Conservation (phyloP, 768 basidiomycete genomes). For the Agaricus bisporus region DNA sequence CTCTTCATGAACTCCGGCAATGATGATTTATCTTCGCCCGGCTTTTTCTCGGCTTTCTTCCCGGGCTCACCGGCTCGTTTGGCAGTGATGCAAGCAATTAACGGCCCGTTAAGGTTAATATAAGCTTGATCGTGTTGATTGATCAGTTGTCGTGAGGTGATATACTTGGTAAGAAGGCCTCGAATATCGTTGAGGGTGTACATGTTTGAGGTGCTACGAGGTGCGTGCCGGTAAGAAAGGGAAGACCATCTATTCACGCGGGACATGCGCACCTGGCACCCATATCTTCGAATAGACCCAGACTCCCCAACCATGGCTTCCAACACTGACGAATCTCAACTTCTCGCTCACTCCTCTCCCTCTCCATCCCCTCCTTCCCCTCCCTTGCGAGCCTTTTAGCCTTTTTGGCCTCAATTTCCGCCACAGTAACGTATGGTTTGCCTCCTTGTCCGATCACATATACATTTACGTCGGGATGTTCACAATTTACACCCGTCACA, state of each 20-base stretch:
- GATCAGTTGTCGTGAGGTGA: conserved; percentile 52
- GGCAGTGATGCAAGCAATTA: conserved; percentile 29
- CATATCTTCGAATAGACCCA: conserved; percentile 57
- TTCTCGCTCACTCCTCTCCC: conserved; percentile 37
- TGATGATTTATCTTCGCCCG: not conserved
- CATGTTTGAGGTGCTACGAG: conserved; percentile 40
- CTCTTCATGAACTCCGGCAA: conserved; percentile 54
- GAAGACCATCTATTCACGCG: not conserved
- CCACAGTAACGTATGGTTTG: conserved; percentile 46
- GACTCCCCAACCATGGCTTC: conserved; percentile 61
- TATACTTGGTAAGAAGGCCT: conserved; percentile 53
- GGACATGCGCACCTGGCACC: conserved; percentile 49
- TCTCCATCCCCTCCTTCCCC: conserved; percentile 38
- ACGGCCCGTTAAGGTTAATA: conserved; percentile 57
- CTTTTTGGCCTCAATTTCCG: conserved; percentile 58
- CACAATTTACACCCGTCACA: conserved; percentile 45
- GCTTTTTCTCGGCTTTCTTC: conserved; percentile 26
- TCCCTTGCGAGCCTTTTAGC: conserved; percentile 55
- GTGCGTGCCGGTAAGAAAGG: not conserved
- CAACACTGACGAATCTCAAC: conserved; percentile 64
- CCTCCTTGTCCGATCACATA: conserved; percentile 26
- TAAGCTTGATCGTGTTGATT: conserved; percentile 64
- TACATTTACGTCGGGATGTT: conserved; percentile 48
- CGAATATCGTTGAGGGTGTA: conserved; percentile 57
- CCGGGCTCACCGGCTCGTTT: conserved; percentile 21